These are phyloP conservation scores for Suillus discolor DNA, from an alignment of 768 basidiomycete genomes.

Conservation along the genomic window DNA sequence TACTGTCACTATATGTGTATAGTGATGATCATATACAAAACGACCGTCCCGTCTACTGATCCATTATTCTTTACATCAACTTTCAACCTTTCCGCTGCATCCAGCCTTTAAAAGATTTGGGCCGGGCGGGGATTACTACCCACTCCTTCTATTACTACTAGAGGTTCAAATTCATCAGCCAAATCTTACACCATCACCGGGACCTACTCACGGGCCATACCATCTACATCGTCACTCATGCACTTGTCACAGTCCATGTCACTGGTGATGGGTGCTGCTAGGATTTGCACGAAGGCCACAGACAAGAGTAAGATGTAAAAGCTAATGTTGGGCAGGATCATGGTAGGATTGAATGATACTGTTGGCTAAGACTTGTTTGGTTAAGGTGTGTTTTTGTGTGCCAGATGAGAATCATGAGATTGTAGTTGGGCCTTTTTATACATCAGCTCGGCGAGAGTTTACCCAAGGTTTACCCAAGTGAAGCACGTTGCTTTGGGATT, in stretches of 20 bases:
- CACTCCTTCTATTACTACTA: background rate
- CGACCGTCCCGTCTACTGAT: background rate
- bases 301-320: background rate
- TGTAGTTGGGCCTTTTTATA: background rate
- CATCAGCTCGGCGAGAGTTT: background rate
- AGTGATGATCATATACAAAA: background rate
- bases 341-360: background rate
- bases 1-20: background rate
- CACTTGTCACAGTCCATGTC: accelerated
- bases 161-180: background rate
- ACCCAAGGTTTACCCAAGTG: too few species aligned
- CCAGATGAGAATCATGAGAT: background rate
- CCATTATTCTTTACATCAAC: background rate
- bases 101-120: background rate
- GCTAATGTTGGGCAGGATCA: background rate
- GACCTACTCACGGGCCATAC: background rate
- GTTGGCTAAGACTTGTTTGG: background rate
- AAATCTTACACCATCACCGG: background rate
- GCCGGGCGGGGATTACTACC: too few species aligned
- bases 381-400: background rate
- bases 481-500: too few species aligned
- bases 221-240: background rate
- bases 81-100: background rate
- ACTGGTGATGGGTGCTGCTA: background rate
- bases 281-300: background rate